phyloP scores from a whole-genome alignment of 2,329 filamentous ascomycete species.

The Pyrenophora graminea region DNA sequence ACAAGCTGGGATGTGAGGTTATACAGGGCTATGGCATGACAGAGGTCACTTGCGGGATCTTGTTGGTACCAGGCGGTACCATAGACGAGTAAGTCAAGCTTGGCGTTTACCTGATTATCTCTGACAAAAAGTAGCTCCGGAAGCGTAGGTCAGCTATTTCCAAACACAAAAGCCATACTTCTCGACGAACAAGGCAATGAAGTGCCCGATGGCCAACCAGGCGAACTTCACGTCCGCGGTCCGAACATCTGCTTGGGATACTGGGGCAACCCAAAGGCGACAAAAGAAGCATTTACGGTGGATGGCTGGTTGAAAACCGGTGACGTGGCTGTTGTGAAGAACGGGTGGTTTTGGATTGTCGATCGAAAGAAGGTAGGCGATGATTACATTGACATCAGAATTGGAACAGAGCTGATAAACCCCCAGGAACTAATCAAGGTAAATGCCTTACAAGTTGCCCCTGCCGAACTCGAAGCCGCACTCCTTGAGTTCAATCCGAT shows the following conservation, averaged over 20 bases:
- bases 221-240: constrained; percentile 48
- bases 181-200: constrained; percentile 51
- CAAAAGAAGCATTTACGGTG: constrained; percentile 41
- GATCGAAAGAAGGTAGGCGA: constrained; percentile 41
- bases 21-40: constrained; percentile 51
- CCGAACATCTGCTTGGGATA: constrained; percentile 50
- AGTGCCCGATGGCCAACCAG: constrained; percentile 43
- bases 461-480: constrained; percentile 53
- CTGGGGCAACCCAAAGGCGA: constrained; percentile 48
- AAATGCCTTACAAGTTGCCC: constrained; percentile 46
- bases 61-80: constrained; percentile 43
- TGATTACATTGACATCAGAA: neutral
- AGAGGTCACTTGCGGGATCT: constrained; percentile 49
- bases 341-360: constrained; percentile 46
- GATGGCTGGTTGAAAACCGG: constrained; percentile 49
- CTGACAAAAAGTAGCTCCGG: constrained; percentile 34
- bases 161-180: constrained; percentile 48
- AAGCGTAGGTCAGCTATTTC: constrained; percentile 47
- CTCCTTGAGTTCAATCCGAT: constrained; percentile 58
- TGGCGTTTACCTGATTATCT: neutral
- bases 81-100: constrained; percentile 35
- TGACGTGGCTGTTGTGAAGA: constrained; percentile 39
- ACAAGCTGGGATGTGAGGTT: constrained; percentile 42
- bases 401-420: neutral
- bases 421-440: constrained; percentile 49